Evolutionary conservation across 306 rosid genomes (phyloP), one percentile per base, ranked within the genome.

Genomic region (Vigna radiata): DNA sequence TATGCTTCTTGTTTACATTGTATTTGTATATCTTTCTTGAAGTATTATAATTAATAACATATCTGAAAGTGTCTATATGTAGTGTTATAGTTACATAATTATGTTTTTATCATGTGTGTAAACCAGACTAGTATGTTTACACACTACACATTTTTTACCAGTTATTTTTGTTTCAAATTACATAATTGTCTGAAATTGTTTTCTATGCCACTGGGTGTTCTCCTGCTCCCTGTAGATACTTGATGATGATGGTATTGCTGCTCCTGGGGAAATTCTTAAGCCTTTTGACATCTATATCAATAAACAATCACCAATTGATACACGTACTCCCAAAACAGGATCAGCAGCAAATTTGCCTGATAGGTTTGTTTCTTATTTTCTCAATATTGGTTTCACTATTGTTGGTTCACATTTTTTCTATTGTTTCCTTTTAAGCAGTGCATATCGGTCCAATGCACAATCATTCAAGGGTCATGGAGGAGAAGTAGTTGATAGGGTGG

Each of bases 221-320:
- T 82, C 56, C 54, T 72, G 73, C 68, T 75, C 63, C 54, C 65
- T 79, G 46, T 79, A 94, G 97, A 80, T 89, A 74, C 88, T 92
- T 77, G 98, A 95, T 79, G 93, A 92, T 41, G 98, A 95, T 76
- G 98, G 98, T 47, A 75, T 95, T 82, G 97, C 98, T 75, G 87
- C 97, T 21, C 98, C 96, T 36, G 97, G 98, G 36, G 98, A 90
- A 88, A 90, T 86, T 77, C 82, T 95, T 70, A 83, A 84, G 82
- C 72, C 89, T 65, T 76, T 73, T 47, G 97, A 92, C 80, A 82
- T 95, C 54, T 89, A 81, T 70, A 64, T 95, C 76, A 90, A 92
- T 72, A 92, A 88, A 79, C 89, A 90, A 83, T 77, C 90, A 49
- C 97, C 98, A 16, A 63, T 72, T 4, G 77, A 83, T 53, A 95